A percentile compares a stretch with the other conserved stretches of the same genome.
Conservation (phyloP, 202 grass and related monocot species). For the Bolboschoenoplectus hybrid region DNA sequence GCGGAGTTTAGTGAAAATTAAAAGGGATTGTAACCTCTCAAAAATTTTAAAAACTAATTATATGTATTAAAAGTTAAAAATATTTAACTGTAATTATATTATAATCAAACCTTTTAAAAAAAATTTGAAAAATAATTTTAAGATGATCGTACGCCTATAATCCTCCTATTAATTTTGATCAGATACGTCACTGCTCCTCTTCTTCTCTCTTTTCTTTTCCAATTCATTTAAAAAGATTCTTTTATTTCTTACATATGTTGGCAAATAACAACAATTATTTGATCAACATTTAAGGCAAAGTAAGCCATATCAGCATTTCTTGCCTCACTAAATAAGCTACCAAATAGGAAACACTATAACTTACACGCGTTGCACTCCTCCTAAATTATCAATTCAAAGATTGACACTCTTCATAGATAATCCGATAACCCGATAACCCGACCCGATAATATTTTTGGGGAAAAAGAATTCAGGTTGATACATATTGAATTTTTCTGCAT, state of each 20-base stretch:
- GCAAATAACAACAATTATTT: not conserved
- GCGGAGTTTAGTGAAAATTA: no score
- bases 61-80: no score
- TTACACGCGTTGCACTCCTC: constrained; percentile 34
- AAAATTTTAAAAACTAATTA: no score
- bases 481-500: not conserved
- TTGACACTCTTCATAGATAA: not conserved
- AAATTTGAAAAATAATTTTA: no score
- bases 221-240: not conserved
- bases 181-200: not conserved
- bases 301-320: constrained; percentile 33
- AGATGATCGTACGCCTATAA: no score
- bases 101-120: no score
- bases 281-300: not conserved
- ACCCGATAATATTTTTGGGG: not conserved
- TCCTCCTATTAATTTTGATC: no score
- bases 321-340: not conserved
- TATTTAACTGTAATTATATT: no score
- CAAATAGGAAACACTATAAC: not conserved
- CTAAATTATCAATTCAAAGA: not conserved
- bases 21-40: no score
- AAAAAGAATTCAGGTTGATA: not conserved
- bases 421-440: constrained; percentile 2
- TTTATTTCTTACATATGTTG: constrained; percentile 14
- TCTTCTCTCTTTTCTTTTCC: not conserved